Evolutionary conservation across 2,329 filamentous ascomycete species (phyloP), one percentile per base, ranked within the genome.

Genomic region (Trichoderma oligosporum): DNA sequence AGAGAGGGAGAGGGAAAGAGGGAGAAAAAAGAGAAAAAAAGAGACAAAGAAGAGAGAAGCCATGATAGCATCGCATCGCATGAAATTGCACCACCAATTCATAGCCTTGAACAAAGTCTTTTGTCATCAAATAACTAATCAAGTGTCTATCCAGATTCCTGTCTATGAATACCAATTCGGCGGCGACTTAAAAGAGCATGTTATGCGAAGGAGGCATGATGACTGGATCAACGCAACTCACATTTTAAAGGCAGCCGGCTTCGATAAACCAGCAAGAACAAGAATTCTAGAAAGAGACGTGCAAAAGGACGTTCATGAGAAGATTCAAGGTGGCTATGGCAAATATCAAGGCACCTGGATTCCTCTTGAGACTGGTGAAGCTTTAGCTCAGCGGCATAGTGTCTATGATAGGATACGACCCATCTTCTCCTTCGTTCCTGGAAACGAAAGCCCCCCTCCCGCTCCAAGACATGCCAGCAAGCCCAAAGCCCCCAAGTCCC

Each of bases 221-320:
- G 86, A 97, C 74, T 99, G 93, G 91, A 94, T 99, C 76, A 99
- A 99, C 78, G 94, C 94, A n/a, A 99, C 94, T 54, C 94, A 99
- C 70, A 97, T 99, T 60, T 78, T 99, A 47, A 99, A 99, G 70
- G 91, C 95, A 38, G 94, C 94, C 61, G 93, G 93, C 56, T 96
- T 96, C 69, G 94, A 99, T 74, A 99, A 99, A 74, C 94, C 94
- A 2, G 91, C 93, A 11, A 82, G 94, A 70, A 99, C 94, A 38
- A 84, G 94, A 62, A 97, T 99, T 57, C 82, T 99, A 4, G 94
- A 99, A 75, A 84, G 94, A 63, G 94, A 99, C 69, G 93, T 99
- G 7, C 94, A 99, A 68, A 97, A 96, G 72, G 93, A 95, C 41
- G 82, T 88, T 4, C 94, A 99, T 70, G 94, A 97, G 76, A 99